Percentiles rank a stretch among this genome's conserved stretches.
These are phyloP conservation scores for Apiospora rasikravindrae DNA, from an alignment of 2,329 filamentous ascomycete species.

Conservation along the genomic window DNA sequence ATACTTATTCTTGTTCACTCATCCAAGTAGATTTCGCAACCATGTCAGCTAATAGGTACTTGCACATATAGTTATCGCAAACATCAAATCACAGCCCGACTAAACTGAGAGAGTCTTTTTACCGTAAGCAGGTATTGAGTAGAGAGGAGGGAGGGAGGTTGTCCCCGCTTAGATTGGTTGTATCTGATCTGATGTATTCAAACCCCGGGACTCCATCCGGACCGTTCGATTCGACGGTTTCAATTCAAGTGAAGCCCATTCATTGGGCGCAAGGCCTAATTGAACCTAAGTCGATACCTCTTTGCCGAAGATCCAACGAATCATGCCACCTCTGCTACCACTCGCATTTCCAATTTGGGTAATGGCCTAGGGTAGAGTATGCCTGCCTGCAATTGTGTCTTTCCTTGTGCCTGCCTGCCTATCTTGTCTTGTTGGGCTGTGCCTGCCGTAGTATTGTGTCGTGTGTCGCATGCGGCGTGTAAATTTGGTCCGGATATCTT, in stretches of 20 bases:
- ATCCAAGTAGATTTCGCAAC: no score
- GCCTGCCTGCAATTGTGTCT: neutral
- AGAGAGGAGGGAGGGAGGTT: neutral
- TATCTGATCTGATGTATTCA: constrained; percentile 1
- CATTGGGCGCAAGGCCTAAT: constrained; percentile 27
- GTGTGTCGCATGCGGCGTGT: neutral
- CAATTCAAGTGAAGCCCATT: constrained; percentile 28
- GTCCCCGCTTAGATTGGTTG: constrained; percentile 3
- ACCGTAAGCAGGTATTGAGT: no score
- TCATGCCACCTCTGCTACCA: constrained; percentile 24
- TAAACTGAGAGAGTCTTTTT: neutral
- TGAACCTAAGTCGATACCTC: constrained; percentile 14
- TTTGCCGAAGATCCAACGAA: constrained; percentile 24
- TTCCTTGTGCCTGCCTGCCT: no score
- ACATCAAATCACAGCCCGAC: neutral
- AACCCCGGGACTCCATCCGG: constrained; percentile 31
- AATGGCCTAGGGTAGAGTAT: neutral
- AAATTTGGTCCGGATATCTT: neutral
- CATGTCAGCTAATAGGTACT: no score
- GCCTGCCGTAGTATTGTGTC: no score
- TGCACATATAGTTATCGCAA: neutral
- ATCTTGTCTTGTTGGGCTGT: no score
- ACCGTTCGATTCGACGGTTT: neutral
- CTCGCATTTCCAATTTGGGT: constrained; percentile 31
- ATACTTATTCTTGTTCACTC: no score